Conservation (phyloP, 345 rosid species). For the Acer negundo region DNA sequence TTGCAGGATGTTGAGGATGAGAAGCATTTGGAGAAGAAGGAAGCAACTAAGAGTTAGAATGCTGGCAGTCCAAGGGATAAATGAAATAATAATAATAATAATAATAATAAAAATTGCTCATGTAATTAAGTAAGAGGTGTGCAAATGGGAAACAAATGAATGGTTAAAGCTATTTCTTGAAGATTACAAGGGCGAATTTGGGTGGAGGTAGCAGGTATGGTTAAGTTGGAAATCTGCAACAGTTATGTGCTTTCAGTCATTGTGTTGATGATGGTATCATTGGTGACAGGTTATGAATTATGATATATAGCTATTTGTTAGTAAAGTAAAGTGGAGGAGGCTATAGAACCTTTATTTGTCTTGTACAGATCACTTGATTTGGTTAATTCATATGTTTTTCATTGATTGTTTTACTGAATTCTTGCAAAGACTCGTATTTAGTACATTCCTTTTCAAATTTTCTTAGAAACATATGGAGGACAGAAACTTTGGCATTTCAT, state of each 20-base stretch:
- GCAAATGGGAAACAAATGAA: not conserved
- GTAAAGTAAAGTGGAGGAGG: constrained; percentile 4
- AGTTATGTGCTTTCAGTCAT: constrained; percentile 11
- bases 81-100: not conserved
- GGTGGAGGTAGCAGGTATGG: constrained; percentile 4
- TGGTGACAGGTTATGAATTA: no score
- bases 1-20: constrained; percentile 73
- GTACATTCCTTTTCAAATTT: not conserved
- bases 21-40: constrained; percentile 34
- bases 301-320: not conserved
- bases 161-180: constrained; percentile 1
- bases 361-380: constrained; percentile 32
- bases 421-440: no score
- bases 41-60: constrained; percentile 19
- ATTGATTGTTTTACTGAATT: not conserved
- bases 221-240: constrained; percentile 4
- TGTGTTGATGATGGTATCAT: not conserved
- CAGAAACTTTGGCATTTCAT: not conserved
- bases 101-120: not conserved
- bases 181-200: not conserved
- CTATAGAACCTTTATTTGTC: constrained; percentile 9
- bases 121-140: constrained; percentile 2
- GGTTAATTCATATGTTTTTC: constrained; percentile 13
- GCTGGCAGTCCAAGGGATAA: constrained; percentile 1
- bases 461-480: not conserved